Percentiles rank a stretch among this genome's conserved stretches.
These are phyloP conservation scores for Begonia peltatifolia DNA, from an alignment of 306 rosid species.

Conservation along the genomic window DNA sequence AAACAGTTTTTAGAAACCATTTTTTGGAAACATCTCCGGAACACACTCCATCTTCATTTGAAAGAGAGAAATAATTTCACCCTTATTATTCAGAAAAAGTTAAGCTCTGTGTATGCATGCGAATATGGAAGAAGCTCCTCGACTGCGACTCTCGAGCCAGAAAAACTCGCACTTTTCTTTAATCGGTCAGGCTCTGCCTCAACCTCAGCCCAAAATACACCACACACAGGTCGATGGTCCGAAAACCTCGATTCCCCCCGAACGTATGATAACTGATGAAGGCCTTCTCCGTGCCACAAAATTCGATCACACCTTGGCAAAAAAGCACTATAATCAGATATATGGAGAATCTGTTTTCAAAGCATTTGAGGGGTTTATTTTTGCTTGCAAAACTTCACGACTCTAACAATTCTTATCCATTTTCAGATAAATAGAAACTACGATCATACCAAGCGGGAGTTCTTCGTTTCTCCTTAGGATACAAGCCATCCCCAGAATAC, in stretches of 20 bases:
- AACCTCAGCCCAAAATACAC: slow-evolving; percentile 93
- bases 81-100: slow-evolving; percentile 43
- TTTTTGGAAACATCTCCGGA: neutral
- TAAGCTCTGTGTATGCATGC: slow-evolving; percentile 84
- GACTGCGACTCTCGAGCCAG: slow-evolving; percentile 70
- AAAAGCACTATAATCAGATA: neutral
- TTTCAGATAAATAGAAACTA: slow-evolving; percentile 1
- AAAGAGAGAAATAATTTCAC: neutral
- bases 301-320: slow-evolving; percentile 84
- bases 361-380: no score
- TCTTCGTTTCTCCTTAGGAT: slow-evolving; percentile 85
- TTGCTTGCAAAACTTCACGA: no score
- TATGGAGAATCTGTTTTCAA: neutral
- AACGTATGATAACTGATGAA: slow-evolving; percentile 71
- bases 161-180: slow-evolving; percentile 76
- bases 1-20: neutral
- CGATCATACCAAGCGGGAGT: slow-evolving; percentile 91
- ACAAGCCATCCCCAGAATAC: slow-evolving; percentile 89
- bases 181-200: slow-evolving; percentile 57
- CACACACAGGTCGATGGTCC: slow-evolving; percentile 95
- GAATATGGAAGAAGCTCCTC: slow-evolving; percentile 87
- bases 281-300: slow-evolving; percentile 94
- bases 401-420: no score
- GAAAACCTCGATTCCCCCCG: slow-evolving; percentile 93
- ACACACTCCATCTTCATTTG: neutral